Conservation (phyloP, 2,329 filamentous ascomycete genomes). For the Monosporascus sp. region DNA sequence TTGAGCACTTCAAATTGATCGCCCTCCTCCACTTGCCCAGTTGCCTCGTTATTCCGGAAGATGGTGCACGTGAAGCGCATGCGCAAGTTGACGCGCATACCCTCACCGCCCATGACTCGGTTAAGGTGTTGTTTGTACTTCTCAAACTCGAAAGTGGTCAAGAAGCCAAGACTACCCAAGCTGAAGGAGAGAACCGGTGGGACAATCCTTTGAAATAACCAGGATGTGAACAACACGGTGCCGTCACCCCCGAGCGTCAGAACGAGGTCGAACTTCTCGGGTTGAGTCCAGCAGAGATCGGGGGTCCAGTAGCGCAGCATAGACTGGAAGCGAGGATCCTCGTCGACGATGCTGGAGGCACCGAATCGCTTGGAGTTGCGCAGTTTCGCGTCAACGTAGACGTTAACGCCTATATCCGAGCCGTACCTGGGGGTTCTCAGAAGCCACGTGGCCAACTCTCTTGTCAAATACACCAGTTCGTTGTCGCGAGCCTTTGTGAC, state of each 20-base stretch:
- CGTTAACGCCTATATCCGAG: slow-evolving; percentile 84
- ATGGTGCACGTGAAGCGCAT: slow-evolving; percentile 99
- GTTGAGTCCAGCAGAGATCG: slow-evolving; percentile 87
- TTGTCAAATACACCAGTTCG: slow-evolving; percentile 79
- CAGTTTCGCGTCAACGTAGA: slow-evolving; percentile 97
- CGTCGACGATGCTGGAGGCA: slow-evolving; percentile 63
- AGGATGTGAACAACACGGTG: slow-evolving; percentile 82
- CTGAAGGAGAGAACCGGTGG: slow-evolving; percentile 82
- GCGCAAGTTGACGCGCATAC: slow-evolving; percentile 94
- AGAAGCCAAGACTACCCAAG: slow-evolving; percentile 78
- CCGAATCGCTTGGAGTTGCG: slow-evolving; percentile 84
- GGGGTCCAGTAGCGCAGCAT: slow-evolving; percentile 97
- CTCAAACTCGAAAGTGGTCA: slow-evolving; percentile 83
- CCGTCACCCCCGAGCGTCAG: slow-evolving; percentile 82
- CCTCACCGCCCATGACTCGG: slow-evolving; percentile 85
- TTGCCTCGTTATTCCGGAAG: slow-evolving; percentile 63
- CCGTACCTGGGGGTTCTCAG: slow-evolving; percentile 85
- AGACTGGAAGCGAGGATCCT: slow-evolving; percentile 69
- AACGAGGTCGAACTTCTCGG: slow-evolving; percentile 93
- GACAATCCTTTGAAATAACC: slow-evolving; percentile 87
- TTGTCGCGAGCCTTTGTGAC: slow-evolving; percentile 98
- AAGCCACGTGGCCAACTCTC: slow-evolving; percentile 83
- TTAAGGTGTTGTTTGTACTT: slow-evolving; percentile 83
- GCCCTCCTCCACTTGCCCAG: slow-evolving; percentile 71
- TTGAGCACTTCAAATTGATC: slow-evolving; percentile 98